These are phyloP conservation scores for Aegilops longissima DNA, from an alignment of 176 grass and related monocot species.

Conservation along the genomic window DNA sequence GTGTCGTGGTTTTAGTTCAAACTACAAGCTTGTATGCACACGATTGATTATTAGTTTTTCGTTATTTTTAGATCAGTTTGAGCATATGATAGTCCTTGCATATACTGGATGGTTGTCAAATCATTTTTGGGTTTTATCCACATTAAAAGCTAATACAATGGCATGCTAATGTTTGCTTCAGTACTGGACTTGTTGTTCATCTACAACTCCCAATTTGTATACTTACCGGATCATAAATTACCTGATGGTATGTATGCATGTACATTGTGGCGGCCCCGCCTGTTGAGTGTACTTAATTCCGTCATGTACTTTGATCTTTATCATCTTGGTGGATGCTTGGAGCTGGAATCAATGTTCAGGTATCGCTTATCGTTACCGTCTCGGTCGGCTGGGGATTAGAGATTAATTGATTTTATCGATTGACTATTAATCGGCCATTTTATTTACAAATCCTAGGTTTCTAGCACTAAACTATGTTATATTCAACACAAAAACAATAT, in stretches of 20 bases:
- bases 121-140: not conserved
- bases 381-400: no score
- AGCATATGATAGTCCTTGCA: not conserved
- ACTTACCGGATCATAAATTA: not conserved
- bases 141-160: not conserved
- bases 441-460: no score
- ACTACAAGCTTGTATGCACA: not conserved
- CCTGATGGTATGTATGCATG: not conserved
- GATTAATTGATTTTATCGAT: no score
- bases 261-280: not conserved
- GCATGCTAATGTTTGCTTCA: not conserved
- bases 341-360: not conserved
- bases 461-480: no score
- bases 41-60: not conserved
- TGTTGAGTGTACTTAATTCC: not conserved
- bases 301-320: not conserved
- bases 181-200: not conserved
- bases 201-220: not conserved
- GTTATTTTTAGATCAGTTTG: not conserved
- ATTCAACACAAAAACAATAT: no score
- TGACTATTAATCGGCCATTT: no score
- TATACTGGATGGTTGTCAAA: not conserved
- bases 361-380: no score
- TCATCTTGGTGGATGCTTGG: not conserved
- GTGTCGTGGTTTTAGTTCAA: not conserved